Evolutionary conservation across 192 early-diverging fungal genomes (phyloP).

Genomic region (Entomortierella chlamydospora): DNA sequence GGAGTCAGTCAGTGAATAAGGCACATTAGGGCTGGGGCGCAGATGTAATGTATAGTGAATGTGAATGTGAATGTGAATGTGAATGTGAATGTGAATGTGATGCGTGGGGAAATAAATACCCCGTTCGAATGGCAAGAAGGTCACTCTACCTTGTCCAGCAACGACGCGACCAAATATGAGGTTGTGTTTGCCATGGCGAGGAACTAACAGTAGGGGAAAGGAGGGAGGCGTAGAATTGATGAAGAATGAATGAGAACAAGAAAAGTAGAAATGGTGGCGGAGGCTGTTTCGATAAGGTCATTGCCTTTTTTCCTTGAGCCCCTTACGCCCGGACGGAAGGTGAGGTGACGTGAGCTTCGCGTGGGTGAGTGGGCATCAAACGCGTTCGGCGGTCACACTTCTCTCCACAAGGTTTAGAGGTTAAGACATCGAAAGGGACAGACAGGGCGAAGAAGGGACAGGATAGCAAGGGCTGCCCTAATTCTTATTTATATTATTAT

Average conservation of each 20-base stretch:
- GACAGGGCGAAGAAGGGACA: no score
- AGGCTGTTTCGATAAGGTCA: no score
- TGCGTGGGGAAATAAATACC: neutral
- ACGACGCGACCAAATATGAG: slow-evolving; percentile 73
- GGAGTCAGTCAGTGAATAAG: no score
- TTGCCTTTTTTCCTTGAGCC: no score
- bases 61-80: neutral
- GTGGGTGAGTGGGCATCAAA: no score
- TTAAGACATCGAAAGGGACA: no score
- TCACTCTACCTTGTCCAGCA: slow-evolving; percentile 76
- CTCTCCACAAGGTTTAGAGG: no score
- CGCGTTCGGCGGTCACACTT: no score
- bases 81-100: neutral
- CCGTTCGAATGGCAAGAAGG: neutral
- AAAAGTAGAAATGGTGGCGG: neutral
- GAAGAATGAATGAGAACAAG: neutral
- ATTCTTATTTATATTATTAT: no score
- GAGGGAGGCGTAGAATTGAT: neutral
- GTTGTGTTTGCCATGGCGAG: slow-evolving; percentile 59
- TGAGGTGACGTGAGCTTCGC: slow-evolving; percentile 5
- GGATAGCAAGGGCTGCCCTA: no score
- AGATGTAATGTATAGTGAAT: neutral
- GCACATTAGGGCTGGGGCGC: neutral
- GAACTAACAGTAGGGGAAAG: neutral
- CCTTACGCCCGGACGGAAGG: no score